Evolutionary conservation across 2,329 filamentous ascomycete genomes (phyloP), one percentile per base, ranked within the genome.

Genomic region (Podosphaera leucotricha): DNA sequence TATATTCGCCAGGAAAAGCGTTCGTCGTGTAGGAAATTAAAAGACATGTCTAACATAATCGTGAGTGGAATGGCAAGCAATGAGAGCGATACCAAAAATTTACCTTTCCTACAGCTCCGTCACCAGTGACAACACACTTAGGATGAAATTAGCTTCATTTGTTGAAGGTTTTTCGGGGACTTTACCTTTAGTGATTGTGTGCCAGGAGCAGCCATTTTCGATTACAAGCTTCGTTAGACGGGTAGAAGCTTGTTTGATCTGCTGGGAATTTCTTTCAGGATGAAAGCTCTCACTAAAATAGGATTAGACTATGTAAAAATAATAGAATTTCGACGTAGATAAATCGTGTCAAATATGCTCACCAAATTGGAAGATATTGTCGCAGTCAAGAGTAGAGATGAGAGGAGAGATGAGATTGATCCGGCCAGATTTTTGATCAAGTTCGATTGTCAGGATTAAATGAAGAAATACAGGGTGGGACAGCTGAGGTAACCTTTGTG

Each of bases 1-100:
- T 95, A 65, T 98, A 98, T 71, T 98, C 90, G 63, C 90, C 90
- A n/a, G 90, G 90, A 63, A 98, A 98, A 52, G 90, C 90, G 68
- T 95, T 98, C 51, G 90, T 98, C 51, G 90, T 95, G 68, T 98
- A 98, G 44, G 87, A 95, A 62, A 98, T 98, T 57, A 98, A 77
- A 48, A 98, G 77, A 70, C 90, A 98, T 71, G 90, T 98, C 87
- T 94, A 49, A 38, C 20, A 30, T 41, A 57, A 62, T 54, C 62
- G 60, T 49, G 45, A 53, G 49, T 44, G 43, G 43, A 38, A 33
- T 18, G n/a, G 10, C 19, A 13, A 19, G 3, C 18, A 24, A 22
- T 22, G 18, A 21, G 18, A 13, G 26, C n/a, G n/a, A n/a, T 33
- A 6, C 6, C n/a, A 35, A 18, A 18, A 35, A 38, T 21, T 64